A percentile compares a stretch with the other conserved stretches of the same genome.
Evolutionary conservation across 768 basidiomycete species (phyloP).

Genomic region (Rhodotorula kratochvilovae): DNA sequence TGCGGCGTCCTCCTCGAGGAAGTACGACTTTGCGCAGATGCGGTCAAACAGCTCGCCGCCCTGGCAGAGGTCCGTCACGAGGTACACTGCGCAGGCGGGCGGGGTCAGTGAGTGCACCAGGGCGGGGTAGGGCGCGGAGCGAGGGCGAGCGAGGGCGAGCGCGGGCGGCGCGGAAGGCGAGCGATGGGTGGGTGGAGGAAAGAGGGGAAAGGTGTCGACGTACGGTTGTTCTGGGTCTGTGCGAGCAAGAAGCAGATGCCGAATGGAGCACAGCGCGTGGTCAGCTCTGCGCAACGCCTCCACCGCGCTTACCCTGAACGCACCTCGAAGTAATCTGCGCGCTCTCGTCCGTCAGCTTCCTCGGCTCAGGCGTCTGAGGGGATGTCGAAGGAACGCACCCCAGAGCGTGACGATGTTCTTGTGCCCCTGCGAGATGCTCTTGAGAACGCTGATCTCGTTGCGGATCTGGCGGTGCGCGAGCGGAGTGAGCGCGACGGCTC

Average conservation of each 20-base stretch:
- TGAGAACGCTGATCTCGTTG: constrained; percentile 93
- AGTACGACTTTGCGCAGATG: constrained; percentile 90
- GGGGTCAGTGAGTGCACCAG: too few species aligned
- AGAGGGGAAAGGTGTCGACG: background rate
- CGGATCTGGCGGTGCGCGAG: constrained; percentile 60
- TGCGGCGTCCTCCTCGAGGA: constrained; percentile 92
- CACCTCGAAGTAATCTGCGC: constrained; percentile 38
- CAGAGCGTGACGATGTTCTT: constrained; percentile 72
- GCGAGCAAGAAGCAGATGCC: too few species aligned
- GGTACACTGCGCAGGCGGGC: constrained; percentile 58
- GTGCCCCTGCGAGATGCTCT: constrained; percentile 85
- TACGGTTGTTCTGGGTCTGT: constrained; percentile 39
- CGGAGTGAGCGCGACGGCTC: too few species aligned
- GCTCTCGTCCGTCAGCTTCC: background rate
- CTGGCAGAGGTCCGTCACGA: constrained; percentile 88
- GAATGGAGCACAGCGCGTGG: too few species aligned
- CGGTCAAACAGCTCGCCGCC: constrained; percentile 93
- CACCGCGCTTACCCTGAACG: background rate
- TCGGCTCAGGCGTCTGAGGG: too few species aligned
- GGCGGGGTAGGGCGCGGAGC: constrained; percentile 51
- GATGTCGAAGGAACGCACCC: constrained; percentile 11
- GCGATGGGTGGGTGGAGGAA: background rate
- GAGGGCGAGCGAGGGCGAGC: constrained; percentile 67
- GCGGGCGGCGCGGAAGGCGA: background rate
- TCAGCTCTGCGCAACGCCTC: background rate